Evolutionary conservation across 2,329 filamentous ascomycete species (phyloP), one percentile per base, ranked within the genome.

Genomic region (Ilyonectria mors-panacis): DNA sequence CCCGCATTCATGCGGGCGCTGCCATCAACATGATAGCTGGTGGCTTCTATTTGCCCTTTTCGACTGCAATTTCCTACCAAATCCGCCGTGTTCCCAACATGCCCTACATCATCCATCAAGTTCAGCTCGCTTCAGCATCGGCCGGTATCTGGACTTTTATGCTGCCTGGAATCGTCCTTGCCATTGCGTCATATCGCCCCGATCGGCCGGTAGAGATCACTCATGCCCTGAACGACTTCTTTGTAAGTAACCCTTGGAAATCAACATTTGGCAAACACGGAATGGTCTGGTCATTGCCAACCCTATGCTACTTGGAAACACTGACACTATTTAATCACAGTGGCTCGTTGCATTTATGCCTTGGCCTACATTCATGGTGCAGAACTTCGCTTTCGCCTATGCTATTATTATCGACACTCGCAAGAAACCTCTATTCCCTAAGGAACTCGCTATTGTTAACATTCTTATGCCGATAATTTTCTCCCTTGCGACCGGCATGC

Each of bases 391-490:
- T 17, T 62, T 69, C 35, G 69, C 58, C 6, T 71, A 67, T 30
- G 66, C 69, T 12, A 65, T 71, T 19, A 59, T 67, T 10, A 30
- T 65, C n/a, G 69, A 71, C 44, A 42, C 17, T 1, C 63, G 69
- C 15, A 55, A 57, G 30, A 69, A 69, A 4, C 66, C 61, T 2
- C 59, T 69, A 2, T 71, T 71, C 56, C 69, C 69, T n/a, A 71
- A 67, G 44, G 33, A 61, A 17, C 55, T 69, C 7, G 61, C 59
- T 13, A 26, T 69, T 10, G 17, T 69, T 45, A 71, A 69, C n/a
- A 60, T 71, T 33, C 6, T 69, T 9, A 68, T 57, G 58, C 64
- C 66, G 0, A 50, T 67, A 0, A 35, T 65, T 30, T 69, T 60
- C 55, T 17, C 65, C 23, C 39, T 61, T 23, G 50, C 55, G 9